Base-by-base conservation (phyloP, 2,329 filamentous ascomycete species). In the Epichloe coenophiala region DNA sequence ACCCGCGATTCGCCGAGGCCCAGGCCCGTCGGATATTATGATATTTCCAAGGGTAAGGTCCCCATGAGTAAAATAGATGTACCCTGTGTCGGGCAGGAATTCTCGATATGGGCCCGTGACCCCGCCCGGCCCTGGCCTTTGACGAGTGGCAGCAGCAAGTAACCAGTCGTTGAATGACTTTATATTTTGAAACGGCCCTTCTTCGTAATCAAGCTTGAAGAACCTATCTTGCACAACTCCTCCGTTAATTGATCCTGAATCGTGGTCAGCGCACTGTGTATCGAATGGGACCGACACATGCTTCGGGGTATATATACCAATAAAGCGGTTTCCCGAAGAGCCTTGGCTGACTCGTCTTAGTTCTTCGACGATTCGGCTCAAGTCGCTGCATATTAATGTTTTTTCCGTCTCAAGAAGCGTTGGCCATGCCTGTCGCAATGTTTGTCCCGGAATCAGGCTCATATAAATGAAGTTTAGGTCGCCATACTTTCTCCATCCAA, bases 41-140 rank as follows among this genome's bases (percentile, higher is more conserved):
- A 61, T 60, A 8, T 60, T 60, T 1, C 50, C 51, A 15, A 57
- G 53, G 3, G 53, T 54, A 7, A 61, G 51, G 37, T 59, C 59
- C n/a, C 52, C 59, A 43, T 61, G 57, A 0, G 58, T 58, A 43
- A 63, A 61, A 37, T 55, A 57, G 27, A 58, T 49, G 13, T 52
- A 36, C 13, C 48, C 55, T 1, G 40, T 51, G 38, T 58, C 58
- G 6, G 57, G 55, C 9, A 60, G 56, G 31, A 39, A 45, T 21
- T 45, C 42, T n/a, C 48, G 17, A 21, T 33, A 40, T 12, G 37
- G 36, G 9, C 23, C 46, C 12, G 17, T 51, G 48, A 54, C 39
- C 6, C 37, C 51, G 3, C 54, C 49, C 9, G 49, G 51, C 17
- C 42, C 52, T 17, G 50, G 53, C 15, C 13, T 52, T 17, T 57